Evolutionary conservation across 352 stramenopile genomes (phyloP), one percentile per base, ranked within the genome.

Genomic region (Pythium monospermum): DNA sequence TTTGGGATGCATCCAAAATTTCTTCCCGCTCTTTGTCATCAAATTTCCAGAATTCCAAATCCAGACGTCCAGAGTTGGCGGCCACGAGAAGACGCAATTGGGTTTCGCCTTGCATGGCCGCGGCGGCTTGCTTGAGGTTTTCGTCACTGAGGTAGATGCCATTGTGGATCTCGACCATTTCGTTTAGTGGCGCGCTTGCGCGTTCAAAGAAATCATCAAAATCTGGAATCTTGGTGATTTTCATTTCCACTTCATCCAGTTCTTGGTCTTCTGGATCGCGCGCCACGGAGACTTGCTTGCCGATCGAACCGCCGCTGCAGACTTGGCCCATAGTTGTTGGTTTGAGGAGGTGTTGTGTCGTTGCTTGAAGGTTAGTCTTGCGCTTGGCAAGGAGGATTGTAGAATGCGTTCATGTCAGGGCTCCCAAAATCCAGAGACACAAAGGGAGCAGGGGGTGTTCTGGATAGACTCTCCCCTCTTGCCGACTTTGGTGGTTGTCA

Each of bases 111-210:
- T 83, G 71, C 38, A 83, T 52, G 11, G 67, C 71, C 2, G 71
- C 61, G 19, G 69, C 71, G 2, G 71, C 66, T 6, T 66, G 18
- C 57, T 83, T 73, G 37, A 83, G 66, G 38, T 79, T 77, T 51
- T 77, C 67, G 45, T 80, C 71, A 31, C 71, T 83, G 43, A 73
- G 62, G 10, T 61, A 66, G 28, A 83, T 77, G 31, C 69, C 71
- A 49, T 83, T 83, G 64, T 76, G 42, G 43, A 73, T 61, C 50
- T 64, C 64, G 18, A 73, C 68, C 61, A 64, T 50, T 21, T 64
- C 44, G 43, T 58, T 59, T 18, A 59, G 35, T 15, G 57, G 57
- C n/a, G 49, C 57, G 19, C 49, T 38, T 3, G 57, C 57, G 21
- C 57, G 57, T 21, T 64, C 57, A 42, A 64, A 64, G 45, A 64